Conservation (phyloP, 2,329 filamentous ascomycete species). For the Cladophialophora yegresii region DNA sequence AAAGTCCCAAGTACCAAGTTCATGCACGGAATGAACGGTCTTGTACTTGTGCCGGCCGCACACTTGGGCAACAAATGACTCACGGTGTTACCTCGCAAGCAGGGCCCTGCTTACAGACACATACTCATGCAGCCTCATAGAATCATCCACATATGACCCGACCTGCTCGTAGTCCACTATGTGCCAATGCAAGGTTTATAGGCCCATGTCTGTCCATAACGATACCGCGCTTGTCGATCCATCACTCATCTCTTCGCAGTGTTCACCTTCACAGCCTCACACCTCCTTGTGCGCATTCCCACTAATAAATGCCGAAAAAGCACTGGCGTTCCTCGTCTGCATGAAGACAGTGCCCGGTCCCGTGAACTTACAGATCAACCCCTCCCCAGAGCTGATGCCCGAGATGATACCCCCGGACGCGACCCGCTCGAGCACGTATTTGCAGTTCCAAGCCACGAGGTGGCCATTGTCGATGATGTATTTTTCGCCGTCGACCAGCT, state of each 20-base stretch:
- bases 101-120: neutral
- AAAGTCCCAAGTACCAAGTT: neutral
- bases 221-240: neutral
- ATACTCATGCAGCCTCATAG: neutral
- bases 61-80: neutral
- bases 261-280: constrained; percentile 4
- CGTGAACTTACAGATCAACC: constrained; percentile 90
- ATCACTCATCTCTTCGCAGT: neutral
- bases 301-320: constrained; percentile 53
- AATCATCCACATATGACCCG: neutral
- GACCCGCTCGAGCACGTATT: constrained; percentile 87
- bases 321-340: constrained; percentile 82
- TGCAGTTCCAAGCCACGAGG: constrained; percentile 93
- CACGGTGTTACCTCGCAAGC: neutral
- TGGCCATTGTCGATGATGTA: constrained; percentile 95
- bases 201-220: neutral
- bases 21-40: neutral
- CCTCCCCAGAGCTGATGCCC: constrained; percentile 77
- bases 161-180: neutral
- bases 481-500: constrained; percentile 67
- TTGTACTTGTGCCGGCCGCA: neutral
- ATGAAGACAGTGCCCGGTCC: constrained; percentile 88
- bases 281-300: constrained; percentile 18
- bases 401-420: constrained; percentile 91
- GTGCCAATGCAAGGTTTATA: neutral